Evolutionary conservation across 345 rosid species (phyloP), one percentile per base, ranked within the genome.

Genomic region (Lumnitzera racemosa): DNA sequence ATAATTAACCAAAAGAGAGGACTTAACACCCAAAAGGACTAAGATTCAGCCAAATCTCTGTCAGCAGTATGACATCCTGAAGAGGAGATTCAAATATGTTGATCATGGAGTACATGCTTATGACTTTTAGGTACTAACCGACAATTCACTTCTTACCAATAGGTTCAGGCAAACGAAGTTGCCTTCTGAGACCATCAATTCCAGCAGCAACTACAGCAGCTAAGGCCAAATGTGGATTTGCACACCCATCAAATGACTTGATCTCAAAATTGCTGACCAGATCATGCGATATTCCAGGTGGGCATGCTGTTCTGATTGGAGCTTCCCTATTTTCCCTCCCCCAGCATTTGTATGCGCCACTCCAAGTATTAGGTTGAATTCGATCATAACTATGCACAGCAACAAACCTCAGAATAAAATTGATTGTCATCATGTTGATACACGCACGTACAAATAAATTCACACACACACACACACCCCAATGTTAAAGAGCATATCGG

Each of bases 261-360:
- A 94, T 84, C 80, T 94, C 99, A 58, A 94, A 94, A 78, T 94
- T 94, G 80, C 96, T 94, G 51, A 88, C 90, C 13, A 82, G 29
- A 36, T 94, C 99, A 64, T 86, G 76, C 8, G 49, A 49, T 53
- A 81, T 62, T 51, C 97, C 99, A 2, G 99, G 99, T 48, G 99
- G 99, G 58, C 96, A 88, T 24, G 99, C 87, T 13, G 95, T 80
- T 68, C 96, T 74, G 74, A 90, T 17, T 1, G 99, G 86, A 16
- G 89, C 90, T 70, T 90, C 99, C 23, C 97, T 81, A 74, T 90
- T 94, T 73, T 94, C 97, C 56, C 81, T 86, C n/a, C 99, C 99
- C 99, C 99, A 94, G 73, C 99, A 88, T n/a, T 79, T 87, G 65
- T 80, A 94, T 61, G 99, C 99, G 64, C 97, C 99, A 58, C 89